A percentile compares a stretch with the other conserved stretches of the same genome.
Evolutionary conservation across 495 filamentous ascomycete genomes (phyloP).

Genomic region (Glonium stellatum): DNA sequence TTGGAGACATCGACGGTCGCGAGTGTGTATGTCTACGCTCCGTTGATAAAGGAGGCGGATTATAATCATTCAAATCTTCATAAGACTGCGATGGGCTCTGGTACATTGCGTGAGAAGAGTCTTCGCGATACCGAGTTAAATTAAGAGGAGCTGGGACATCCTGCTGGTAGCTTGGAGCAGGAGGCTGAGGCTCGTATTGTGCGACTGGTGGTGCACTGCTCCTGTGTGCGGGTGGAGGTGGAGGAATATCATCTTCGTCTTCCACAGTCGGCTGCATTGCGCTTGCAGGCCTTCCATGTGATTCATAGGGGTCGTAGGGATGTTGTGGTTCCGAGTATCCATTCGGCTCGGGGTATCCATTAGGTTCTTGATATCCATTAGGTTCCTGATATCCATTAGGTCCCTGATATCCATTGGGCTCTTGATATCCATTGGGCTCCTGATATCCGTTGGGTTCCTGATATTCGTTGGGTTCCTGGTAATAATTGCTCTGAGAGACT

Average conservation of each 20-base stretch:
- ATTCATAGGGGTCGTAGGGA: conserved; percentile 12
- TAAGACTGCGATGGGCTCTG: conserved; percentile 18
- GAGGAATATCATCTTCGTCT: conserved; percentile 33
- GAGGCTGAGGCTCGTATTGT: conserved; percentile 19
- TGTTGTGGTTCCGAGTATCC: conserved; percentile 17
- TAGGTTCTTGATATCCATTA: no score
- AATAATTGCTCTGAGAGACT: conserved; percentile 5
- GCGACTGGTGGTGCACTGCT: conserved; percentile 30
- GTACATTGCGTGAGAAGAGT: conserved; percentile 2
- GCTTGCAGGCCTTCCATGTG: conserved; percentile 11
- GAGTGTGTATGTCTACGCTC: conserved; percentile 26
- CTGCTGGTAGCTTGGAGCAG: conserved; percentile 17
- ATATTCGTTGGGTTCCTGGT: conserved; percentile 11
- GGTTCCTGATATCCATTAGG: no score
- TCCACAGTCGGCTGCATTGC: conserved; percentile 33
- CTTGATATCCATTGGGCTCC: no score
- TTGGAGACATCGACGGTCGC: conserved; percentile 4
- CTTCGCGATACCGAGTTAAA: conserved; percentile 17
- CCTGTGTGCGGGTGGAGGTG: conserved; percentile 37
- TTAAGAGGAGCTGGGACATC: conserved; percentile 27
- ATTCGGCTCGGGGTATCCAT: no score
- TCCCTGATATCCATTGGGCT: no score
- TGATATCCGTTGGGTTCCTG: no score
- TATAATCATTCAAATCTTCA: conserved; percentile 8
- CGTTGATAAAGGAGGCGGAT: background rate